phyloP scores from a whole-genome alignment of 768 basidiomycete genomes.

The Erythrobasidium yunnanense region DNA sequence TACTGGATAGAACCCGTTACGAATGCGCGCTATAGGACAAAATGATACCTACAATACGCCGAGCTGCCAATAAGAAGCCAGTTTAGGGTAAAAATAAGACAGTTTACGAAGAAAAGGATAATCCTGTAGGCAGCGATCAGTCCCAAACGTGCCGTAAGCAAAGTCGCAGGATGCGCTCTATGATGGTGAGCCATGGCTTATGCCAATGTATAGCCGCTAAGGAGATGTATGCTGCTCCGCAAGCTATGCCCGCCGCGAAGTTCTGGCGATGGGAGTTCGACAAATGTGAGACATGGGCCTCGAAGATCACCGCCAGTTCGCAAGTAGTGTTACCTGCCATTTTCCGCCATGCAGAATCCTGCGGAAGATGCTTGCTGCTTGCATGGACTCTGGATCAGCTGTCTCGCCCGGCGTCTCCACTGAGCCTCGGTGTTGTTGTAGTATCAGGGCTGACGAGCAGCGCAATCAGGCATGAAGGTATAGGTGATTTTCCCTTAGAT shows the following conservation, averaged over 20 bases:
- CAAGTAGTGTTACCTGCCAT: neutral
- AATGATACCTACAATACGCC: neutral
- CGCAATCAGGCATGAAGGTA: too few species aligned
- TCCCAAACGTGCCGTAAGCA: neutral
- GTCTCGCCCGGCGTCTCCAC: too few species aligned
- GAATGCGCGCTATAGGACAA: neutral
- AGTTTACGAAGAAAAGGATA: slow-evolving; percentile 2
- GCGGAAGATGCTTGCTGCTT: neutral
- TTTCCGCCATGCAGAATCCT: neutral
- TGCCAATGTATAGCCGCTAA: neutral
- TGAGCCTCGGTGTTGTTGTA: too few species aligned
- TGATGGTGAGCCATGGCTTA: neutral
- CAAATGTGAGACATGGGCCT: neutral
- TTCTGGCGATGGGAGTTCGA: neutral
- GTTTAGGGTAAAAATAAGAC: neutral
- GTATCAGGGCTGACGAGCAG: too few species aligned
- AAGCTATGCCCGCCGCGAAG: slow-evolving; percentile 4
- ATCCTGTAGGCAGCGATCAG: neutral
- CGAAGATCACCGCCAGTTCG: neutral
- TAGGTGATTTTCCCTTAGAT: too few species aligned
- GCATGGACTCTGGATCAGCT: too few species aligned
- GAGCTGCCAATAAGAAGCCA: slow-evolving; percentile 2
- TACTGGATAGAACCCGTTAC: neutral
- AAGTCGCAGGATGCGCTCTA: neutral
- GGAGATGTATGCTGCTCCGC: slow-evolving; percentile 1